These are phyloP conservation scores for Phytophthora pistaciae DNA, from an alignment of 352 stramenopile genomes.

Conservation along the genomic window DNA sequence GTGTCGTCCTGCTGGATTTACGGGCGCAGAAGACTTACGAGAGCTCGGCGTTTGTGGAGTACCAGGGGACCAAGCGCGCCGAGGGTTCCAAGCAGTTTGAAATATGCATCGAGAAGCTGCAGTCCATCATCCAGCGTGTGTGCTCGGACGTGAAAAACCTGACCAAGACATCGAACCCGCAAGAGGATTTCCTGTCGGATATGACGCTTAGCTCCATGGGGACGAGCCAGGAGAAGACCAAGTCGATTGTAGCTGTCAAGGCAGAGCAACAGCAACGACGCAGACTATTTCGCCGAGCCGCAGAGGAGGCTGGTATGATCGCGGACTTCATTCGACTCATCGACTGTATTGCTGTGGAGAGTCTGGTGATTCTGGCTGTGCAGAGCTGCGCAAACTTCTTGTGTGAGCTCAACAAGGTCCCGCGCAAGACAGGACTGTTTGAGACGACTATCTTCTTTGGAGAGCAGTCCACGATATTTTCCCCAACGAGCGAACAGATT, in stretches of 20 bases:
- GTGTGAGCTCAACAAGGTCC: conserved; percentile 88
- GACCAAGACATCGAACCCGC: conserved; percentile 64
- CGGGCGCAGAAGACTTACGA: conserved; percentile 92
- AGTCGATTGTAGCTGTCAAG: conserved; percentile 94
- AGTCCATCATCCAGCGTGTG: conserved; percentile 90
- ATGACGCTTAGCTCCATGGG: conserved; percentile 33
- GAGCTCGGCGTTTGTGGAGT: conserved; percentile 90
- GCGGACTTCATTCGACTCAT: conserved; percentile 94
- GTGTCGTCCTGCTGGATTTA: conserved; percentile 85
- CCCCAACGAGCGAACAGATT: conserved; percentile 90
- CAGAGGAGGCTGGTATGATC: conserved; percentile 91
- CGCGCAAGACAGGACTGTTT: conserved; percentile 92
- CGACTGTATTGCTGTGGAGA: conserved; percentile 94
- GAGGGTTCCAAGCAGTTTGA: conserved; percentile 94
- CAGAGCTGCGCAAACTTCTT: conserved; percentile 90
- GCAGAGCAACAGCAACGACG: conserved; percentile 87
- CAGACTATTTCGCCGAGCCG: conserved; percentile 85
- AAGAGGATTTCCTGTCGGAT: conserved; percentile 74
- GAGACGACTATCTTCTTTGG: conserved; percentile 94
- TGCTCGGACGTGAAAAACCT: conserved; percentile 93
- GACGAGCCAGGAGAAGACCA: conserved; percentile 83
- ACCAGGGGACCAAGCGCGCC: conserved; percentile 86
- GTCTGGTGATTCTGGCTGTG: conserved; percentile 86
- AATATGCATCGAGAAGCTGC: conserved; percentile 91
- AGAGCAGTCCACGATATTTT: conserved; percentile 83